Base-by-base conservation (phyloP, 441 rosid genomes). In the Euphorbia corollata region DNA sequence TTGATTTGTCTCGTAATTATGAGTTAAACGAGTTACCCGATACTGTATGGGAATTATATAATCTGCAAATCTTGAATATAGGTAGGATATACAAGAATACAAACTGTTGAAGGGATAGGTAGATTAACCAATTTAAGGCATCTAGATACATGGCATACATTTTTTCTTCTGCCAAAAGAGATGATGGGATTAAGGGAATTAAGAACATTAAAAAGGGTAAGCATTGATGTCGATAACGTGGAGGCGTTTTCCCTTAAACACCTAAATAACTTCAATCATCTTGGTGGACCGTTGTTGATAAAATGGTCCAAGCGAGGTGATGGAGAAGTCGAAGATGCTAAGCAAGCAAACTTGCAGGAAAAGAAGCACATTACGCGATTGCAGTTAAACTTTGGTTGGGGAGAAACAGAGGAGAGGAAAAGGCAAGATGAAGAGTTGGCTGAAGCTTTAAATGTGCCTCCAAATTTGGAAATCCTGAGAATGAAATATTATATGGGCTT, bases 101-200 rank as follows among this genome's bases (percentile, higher is more conserved):
- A 0, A 16, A 19, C 36, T 3, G 59, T 22, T 4, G 12, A n/a
- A n/a, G 59, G 47, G 47, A 18, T 64, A 11, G 47, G 10, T 6
- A 51, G 53, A 12, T 20, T 64, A 10, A 51, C 22, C 12, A 64
- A 64, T 6, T 64, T 64, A 20, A 65, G 22, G 3, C 18, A 12
- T 36, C 13, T 54, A 8, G 2, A 54, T 30, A 10, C 6, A 18
- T 8, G 0, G 2, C 4, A 18, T 6, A 11, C 1, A 9, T 0
- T 6, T 16, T 23, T 23, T 4, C 36, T 54, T 12, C 19, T 65
- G 60, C 68, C 68, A 20, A 65, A 65, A 36, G 68, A n/a, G 41
- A 34, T 54, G 5, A 61, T n/a, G 24, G 36, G 20, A 36, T 53
- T 54, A 20, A 53, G 20, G 34, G 30, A 32, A 19, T 27, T 64